Percentiles rank a stretch among this genome's conserved stretches.
Conservation (phyloP, 2,329 filamentous ascomycete species). For the Aspergillus jensenii region DNA sequence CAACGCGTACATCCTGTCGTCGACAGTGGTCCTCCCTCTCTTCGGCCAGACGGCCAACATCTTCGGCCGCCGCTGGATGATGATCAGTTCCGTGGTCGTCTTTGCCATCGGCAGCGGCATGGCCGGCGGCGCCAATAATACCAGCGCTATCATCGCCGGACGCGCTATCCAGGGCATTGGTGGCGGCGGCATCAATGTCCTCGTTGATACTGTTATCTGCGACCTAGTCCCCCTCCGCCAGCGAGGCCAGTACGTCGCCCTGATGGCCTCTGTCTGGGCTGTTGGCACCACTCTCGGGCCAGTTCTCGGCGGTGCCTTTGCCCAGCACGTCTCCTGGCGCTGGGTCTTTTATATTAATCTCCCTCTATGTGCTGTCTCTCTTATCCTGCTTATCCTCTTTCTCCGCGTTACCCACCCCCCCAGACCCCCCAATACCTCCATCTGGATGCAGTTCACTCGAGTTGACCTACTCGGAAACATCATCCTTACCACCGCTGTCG, state of each 20-base stretch:
- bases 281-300: constrained; percentile 25
- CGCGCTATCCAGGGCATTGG: constrained; percentile 45
- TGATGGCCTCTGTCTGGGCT: constrained; percentile 23
- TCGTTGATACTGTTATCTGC: constrained; percentile 40
- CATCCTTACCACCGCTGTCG: constrained; percentile 13
- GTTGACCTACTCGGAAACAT: constrained; percentile 17
- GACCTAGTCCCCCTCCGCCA: constrained; percentile 38
- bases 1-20: constrained; percentile 10
- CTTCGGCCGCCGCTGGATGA: constrained; percentile 46
- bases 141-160: constrained; percentile 36
- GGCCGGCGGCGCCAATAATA: constrained; percentile 29
- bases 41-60: constrained; percentile 10
- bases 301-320: constrained; percentile 30
- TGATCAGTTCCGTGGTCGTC: constrained; percentile 40
- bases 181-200: constrained; percentile 41
- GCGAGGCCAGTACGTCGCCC: constrained; percentile 25
- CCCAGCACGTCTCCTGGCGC: constrained; percentile 22
- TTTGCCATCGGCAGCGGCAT: constrained; percentile 45
- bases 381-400: constrained; percentile 12
- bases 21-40: not conserved
- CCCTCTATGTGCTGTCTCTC: constrained; percentile 22
- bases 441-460: not conserved
- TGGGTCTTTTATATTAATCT: constrained; percentile 32
- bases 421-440: not conserved
- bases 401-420: not conserved